Base-by-base conservation (phyloP, 2,329 filamentous ascomycete species). In the Clathrospora elynae region DNA sequence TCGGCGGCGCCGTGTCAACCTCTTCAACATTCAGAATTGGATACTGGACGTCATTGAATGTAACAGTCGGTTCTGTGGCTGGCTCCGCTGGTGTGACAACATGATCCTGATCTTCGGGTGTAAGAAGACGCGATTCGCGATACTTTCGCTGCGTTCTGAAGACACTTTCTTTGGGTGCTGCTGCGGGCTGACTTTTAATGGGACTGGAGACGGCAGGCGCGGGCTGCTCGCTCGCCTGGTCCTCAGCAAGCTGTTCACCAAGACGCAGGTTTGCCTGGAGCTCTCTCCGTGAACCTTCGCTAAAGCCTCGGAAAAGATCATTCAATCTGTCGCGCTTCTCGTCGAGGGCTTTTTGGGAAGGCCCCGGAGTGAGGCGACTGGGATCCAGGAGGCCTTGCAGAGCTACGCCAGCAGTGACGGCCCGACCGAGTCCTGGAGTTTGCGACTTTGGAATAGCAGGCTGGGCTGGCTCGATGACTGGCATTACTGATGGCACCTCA, bases 281-380 rank as follows among this genome's bases (percentile, higher is more conserved):
- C 29, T 73, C 66, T 42, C 60, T 61, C 40, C 66, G 61, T 6
- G 70, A 70, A 4, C 67, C 64, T 35, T 69, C 63, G 37, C 70
- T 67, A 46, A 73, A 73, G 2, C 67, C 68, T 20, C 62, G 61
- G 51, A 73, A 73, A 1, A 71, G 49, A 33, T 70, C 62, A 19
- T 71, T 66, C 2, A 71, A 56, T 19, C 53, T 51, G 23, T 50
- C 57, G 23, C 51, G 60, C 28, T 57, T 59, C 38, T 57, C 55
- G 7, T 53, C 47, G 9, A 49, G 37, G 48, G 51, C 45, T 17
- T 53, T 52, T 24, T 60, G 55, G 16, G 59, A 51, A 30, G 58
- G 49, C 26, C 61, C 50, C 11, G 65, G 64, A 9, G 65, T 68
- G 6, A 57, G 39, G 17, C 59, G 60, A 37, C 22, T 49, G 4